A percentile compares a stretch with the other conserved stretches of the same genome.
phyloP scores from a whole-genome alignment of 176 grass and related monocot genomes.

The Themeda triandra region DNA sequence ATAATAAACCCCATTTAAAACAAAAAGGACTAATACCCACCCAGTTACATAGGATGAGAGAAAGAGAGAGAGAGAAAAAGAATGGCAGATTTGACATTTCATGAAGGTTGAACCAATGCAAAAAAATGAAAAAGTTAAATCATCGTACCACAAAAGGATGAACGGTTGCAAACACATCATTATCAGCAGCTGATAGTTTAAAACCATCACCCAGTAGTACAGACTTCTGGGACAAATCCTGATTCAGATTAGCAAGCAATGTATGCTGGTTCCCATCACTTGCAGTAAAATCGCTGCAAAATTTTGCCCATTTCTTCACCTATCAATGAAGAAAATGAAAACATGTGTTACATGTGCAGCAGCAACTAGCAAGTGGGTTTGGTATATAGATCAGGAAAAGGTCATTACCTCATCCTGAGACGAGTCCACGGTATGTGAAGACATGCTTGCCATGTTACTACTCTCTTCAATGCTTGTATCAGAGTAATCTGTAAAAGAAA shows the following conservation, averaged over 20 bases:
- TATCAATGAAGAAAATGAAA: conserved; percentile 33
- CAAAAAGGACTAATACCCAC: neutral
- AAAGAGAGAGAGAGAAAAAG: neutral
- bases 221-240: conserved; percentile 70
- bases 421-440: conserved; percentile 42
- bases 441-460: conserved; percentile 40
- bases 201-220: conserved; percentile 63
- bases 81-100: neutral
- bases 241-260: conserved; percentile 57
- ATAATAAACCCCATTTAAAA: neutral
- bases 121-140: conserved; percentile 4
- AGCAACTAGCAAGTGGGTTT: neutral
- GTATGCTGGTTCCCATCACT: conserved; percentile 33
- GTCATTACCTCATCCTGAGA: conserved; percentile 58
- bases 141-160: conserved; percentile 59
- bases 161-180: conserved; percentile 68
- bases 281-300: conserved; percentile 63
- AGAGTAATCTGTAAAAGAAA: conserved; percentile 42
- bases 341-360: conserved; percentile 8
- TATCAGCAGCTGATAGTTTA: conserved; percentile 66
- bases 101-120: neutral
- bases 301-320: conserved; percentile 75
- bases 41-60: neutral
- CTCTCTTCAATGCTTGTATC: conserved; percentile 49
- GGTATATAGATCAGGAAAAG: neutral